Evolutionary conservation across 805 yeast genomes (phyloP).

Genomic region (Hanseniaspora lindneri): DNA sequence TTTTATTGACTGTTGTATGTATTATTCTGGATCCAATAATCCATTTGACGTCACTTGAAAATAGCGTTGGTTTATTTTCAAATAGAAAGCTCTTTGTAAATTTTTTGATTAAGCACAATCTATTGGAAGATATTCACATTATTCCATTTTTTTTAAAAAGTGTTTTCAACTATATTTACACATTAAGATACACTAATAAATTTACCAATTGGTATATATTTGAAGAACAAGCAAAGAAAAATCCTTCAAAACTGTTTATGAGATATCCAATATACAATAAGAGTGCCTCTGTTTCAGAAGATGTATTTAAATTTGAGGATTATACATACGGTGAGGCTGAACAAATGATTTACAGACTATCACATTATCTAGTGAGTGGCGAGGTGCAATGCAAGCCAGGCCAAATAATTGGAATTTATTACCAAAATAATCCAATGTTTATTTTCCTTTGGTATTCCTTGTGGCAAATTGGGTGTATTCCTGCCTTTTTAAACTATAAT

Average conservation of each 20-base stretch:
- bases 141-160: constrained; percentile 34
- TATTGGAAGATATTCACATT: constrained; percentile 43
- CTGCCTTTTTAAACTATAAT: constrained; percentile 79
- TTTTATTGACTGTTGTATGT: neutral
- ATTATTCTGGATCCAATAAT: constrained; percentile 1
- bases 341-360: constrained; percentile 51
- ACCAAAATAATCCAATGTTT: constrained; percentile 73
- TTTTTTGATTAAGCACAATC: constrained; percentile 18
- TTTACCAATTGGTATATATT: constrained; percentile 60
- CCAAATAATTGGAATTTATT: constrained; percentile 62
- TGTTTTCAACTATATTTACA: constrained; percentile 32
- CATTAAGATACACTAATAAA: constrained; percentile 22
- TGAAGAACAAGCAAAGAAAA: constrained; percentile 40
- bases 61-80: neutral
- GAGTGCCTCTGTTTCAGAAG: constrained; percentile 33
- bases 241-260: constrained; percentile 48
- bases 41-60: neutral
- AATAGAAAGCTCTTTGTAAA: neutral
- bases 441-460: constrained; percentile 69
- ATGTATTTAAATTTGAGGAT: constrained; percentile 41
- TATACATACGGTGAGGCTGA: constrained; percentile 62
- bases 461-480: constrained; percentile 85
- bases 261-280: constrained; percentile 37
- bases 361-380: constrained; percentile 44
- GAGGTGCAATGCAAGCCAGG: constrained; percentile 54